Percentiles rank a stretch among this genome's conserved stretches.
Conservation (phyloP, 1,284 basidiomycete species). For the Serendipita sp. region DNA sequence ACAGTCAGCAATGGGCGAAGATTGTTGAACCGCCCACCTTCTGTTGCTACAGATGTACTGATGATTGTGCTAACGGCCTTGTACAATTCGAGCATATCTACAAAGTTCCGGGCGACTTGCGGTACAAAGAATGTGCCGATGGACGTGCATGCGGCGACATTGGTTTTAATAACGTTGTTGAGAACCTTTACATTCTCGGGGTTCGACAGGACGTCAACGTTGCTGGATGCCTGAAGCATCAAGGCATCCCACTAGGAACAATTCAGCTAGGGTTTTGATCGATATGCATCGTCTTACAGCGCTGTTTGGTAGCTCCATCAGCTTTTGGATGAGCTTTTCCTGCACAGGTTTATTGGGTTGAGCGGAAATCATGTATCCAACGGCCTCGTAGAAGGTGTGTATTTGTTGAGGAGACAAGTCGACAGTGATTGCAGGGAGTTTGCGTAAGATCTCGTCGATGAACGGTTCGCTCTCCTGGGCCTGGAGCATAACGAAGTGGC, state of each 20-base stretch:
- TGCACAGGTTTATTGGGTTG: slow-evolving; percentile 97
- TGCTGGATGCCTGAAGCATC: slow-evolving; percentile 91
- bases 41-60: slow-evolving; percentile 78
- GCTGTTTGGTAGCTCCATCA: slow-evolving; percentile 97
- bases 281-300: slow-evolving; percentile 42
- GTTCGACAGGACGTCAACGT: slow-evolving; percentile 83
- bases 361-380: slow-evolving; percentile 98
- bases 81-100: slow-evolving; percentile 98
- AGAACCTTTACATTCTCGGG: slow-evolving; percentile 95
- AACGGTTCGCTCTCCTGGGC: slow-evolving; percentile 95
- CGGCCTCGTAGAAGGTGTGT: slow-evolving; percentile 50
- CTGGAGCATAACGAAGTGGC: slow-evolving; percentile 99
- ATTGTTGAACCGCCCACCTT: slow-evolving; percentile 38
- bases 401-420: slow-evolving; percentile 92
- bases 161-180: slow-evolving; percentile 95
- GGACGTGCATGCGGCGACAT: slow-evolving; percentile 94
- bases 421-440: slow-evolving; percentile 86
- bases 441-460: slow-evolving; percentile 91
- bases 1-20: not conserved
- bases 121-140: slow-evolving; percentile 96
- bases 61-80: slow-evolving; percentile 97
- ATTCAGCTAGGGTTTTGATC: slow-evolving; percentile 6
- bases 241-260: slow-evolving; percentile 78
- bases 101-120: slow-evolving; percentile 89
- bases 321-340: slow-evolving; percentile 84